Conservation (phyloP, 2,329 filamentous ascomycete species). For the Nigrospora sphaerica region DNA sequence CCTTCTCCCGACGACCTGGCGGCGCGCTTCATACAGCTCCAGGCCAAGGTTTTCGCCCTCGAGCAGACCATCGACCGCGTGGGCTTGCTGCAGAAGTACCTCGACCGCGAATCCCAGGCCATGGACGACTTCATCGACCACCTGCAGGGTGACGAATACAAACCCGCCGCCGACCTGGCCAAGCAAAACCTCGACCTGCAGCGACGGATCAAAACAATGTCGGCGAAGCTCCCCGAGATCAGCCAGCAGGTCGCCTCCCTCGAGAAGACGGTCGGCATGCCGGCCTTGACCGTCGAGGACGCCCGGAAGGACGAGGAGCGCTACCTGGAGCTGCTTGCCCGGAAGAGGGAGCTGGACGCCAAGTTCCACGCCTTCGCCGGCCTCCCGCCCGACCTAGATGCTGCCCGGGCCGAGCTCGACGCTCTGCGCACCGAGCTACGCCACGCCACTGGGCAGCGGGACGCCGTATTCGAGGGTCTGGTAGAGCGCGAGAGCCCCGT, state of each 20-base stretch:
- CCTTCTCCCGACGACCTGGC: conserved; percentile 43
- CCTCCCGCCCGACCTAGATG: conserved; percentile 62
- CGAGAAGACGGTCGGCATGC: conserved; percentile 19
- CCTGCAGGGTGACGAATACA: conserved; percentile 39
- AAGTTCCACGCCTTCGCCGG: conserved; percentile 62
- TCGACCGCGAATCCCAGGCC: conserved; percentile 41
- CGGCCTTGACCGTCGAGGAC: conserved; percentile 41
- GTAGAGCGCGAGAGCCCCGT: conserved; percentile 54
- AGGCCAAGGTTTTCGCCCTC: conserved; percentile 43
- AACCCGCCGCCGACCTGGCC: conserved; percentile 50
- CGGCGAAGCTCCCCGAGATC: conserved; percentile 61
- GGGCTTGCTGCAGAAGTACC: conserved; percentile 45
- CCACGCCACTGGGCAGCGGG: conserved; percentile 54
- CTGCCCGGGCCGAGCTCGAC: conserved; percentile 65
- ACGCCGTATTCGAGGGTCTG: conserved; percentile 68
- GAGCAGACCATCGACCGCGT: conserved; percentile 51
- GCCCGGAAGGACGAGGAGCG: conserved; percentile 51
- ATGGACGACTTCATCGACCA: conserved; percentile 31
- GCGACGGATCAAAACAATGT: conserved; percentile 60
- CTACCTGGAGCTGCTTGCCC: conserved; percentile 48
- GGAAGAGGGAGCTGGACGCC: conserved; percentile 52
- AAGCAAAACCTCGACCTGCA: conserved; percentile 69
- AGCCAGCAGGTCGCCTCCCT: conserved; percentile 42
- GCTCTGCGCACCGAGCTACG: conserved; percentile 57
- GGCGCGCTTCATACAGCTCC: conserved; percentile 46